phyloP scores from a whole-genome alignment of 768 basidiomycete genomes.

The Suillus lakei region DNA sequence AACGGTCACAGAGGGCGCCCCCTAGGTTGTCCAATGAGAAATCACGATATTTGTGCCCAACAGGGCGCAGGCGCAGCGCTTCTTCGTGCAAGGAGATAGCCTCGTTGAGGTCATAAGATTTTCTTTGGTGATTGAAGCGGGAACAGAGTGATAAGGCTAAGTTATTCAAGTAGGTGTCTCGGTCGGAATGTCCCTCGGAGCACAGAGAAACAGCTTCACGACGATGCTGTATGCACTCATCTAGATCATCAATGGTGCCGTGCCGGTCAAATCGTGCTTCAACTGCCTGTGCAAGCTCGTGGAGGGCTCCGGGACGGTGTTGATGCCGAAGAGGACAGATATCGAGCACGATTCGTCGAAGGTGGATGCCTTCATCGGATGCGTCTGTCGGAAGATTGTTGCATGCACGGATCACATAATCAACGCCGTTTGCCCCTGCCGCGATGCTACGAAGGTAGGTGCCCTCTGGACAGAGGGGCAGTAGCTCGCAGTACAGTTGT shows the following conservation, averaged over 20 bases:
- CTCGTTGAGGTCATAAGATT: background rate
- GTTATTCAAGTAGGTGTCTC: background rate
- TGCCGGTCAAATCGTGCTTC: background rate
- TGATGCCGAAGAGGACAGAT: background rate
- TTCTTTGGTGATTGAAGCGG: background rate
- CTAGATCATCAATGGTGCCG: background rate
- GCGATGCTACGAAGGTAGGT: background rate
- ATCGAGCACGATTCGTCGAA: background rate
- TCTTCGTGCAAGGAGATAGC: background rate
- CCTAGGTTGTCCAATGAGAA: background rate
- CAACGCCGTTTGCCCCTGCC: background rate
- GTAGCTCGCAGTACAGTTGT: background rate
- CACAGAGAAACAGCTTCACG: background rate
- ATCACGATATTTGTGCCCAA: background rate
- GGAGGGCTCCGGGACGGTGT: background rate
- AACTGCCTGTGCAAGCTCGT: background rate
- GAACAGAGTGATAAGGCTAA: rapidly evolving
- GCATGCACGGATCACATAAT: background rate
- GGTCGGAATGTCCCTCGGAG: background rate
- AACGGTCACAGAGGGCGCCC: background rate
- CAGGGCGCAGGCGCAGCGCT: background rate
- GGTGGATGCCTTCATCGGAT: background rate
- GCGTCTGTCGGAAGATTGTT: background rate
- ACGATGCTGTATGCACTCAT: background rate
- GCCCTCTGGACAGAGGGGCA: background rate